phyloP scores from a whole-genome alignment of 352 stramenopile genomes.

The Bremia lactucae region DNA sequence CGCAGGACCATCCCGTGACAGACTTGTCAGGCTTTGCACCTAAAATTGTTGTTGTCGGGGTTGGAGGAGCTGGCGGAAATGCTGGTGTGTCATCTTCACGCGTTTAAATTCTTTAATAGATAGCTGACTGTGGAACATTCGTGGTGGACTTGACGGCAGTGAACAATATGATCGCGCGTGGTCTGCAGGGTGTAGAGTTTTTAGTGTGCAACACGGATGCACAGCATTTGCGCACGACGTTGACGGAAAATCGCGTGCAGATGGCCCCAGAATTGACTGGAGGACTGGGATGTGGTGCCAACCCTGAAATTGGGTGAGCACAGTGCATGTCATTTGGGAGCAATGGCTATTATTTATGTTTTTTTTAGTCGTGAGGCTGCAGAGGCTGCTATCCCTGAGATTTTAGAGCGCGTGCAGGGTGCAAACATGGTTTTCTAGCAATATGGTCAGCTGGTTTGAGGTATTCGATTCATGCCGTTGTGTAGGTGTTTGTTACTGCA shows the following conservation, averaged over 20 bases:
- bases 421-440: conserved; percentile 65
- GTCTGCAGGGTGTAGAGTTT: conserved; percentile 76
- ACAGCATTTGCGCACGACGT: conserved; percentile 83
- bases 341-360: too few species aligned
- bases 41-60: conserved; percentile 81
- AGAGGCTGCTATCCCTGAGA: conserved; percentile 71
- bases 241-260: conserved; percentile 87
- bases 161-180: conserved; percentile 85
- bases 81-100: conserved; percentile 27
- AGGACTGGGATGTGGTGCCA: conserved; percentile 69
- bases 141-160: conserved; percentile 24
- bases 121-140: not conserved
- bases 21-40: conserved; percentile 71
- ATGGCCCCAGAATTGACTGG: conserved; percentile 83
- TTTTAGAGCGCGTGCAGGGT: conserved; percentile 73
- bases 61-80: conserved; percentile 83
- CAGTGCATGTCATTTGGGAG: too few species aligned
- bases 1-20: conserved; percentile 43
- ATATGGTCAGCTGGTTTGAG: too few species aligned
- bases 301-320: conserved; percentile 62
- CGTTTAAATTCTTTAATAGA: too few species aligned
- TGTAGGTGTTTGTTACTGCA: conserved; percentile 81
- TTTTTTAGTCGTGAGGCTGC: conserved; percentile 52
- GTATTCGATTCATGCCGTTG: not conserved
- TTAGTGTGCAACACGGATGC: conserved; percentile 88